Evolutionary conservation across 768 basidiomycete species (phyloP).

Genomic region (Tricholomella constricta): DNA sequence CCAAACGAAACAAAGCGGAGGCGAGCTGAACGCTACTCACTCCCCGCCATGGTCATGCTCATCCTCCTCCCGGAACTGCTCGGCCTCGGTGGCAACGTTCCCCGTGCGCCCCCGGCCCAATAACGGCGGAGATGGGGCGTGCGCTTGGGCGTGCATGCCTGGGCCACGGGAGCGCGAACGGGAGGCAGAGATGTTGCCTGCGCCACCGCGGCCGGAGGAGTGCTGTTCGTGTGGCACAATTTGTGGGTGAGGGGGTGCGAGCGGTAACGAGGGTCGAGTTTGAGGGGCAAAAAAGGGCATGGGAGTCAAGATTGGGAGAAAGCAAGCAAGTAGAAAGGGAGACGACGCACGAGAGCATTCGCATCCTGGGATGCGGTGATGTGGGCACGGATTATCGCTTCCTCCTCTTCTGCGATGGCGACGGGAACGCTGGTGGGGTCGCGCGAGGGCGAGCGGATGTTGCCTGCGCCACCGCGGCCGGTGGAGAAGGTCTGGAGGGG

Average conservation of each 20-base stretch:
- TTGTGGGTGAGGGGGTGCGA: no score
- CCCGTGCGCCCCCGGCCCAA: no score
- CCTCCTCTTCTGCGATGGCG: slow-evolving; percentile 36
- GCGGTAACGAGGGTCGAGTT: neutral
- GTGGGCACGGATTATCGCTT: slow-evolving; percentile 38
- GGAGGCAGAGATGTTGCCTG: slow-evolving; percentile 55
- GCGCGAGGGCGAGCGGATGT: slow-evolving; percentile 79
- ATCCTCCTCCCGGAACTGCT: no score
- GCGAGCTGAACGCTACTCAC: no score
- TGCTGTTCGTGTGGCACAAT: no score
- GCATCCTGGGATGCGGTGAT: slow-evolving; percentile 29
- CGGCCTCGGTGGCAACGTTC: no score
- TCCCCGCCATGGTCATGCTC: no score
- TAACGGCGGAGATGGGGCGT: no score
- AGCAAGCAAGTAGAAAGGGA: neutral
- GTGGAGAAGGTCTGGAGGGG: slow-evolving; percentile 47
- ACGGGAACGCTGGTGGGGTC: slow-evolving; percentile 31
- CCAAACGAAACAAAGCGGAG: no score
- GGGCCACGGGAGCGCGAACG: slow-evolving; percentile 50
- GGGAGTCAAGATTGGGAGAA: no score
- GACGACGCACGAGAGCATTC: slow-evolving; percentile 25
- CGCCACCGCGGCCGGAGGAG: slow-evolving; percentile 67
- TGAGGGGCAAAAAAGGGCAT: no score
- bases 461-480: slow-evolving; percentile 89
- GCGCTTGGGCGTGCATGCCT: neutral